Evolutionary conservation across 2,329 filamentous ascomycete species (phyloP), one percentile per base, ranked within the genome.

Genomic region (Cyanodermella asteris): DNA sequence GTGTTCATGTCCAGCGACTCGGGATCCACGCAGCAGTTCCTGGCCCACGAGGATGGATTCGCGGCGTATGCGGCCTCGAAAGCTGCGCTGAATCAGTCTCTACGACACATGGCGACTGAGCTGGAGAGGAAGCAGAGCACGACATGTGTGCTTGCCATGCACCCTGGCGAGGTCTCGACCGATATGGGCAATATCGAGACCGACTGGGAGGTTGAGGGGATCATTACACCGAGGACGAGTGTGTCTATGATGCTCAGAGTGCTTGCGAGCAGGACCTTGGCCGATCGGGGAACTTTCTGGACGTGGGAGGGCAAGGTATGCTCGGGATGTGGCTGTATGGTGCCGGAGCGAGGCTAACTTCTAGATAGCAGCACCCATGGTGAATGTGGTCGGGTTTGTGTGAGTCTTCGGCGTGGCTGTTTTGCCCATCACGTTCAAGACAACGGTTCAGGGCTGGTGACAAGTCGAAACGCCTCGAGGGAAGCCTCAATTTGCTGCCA

Each of bases 1-100:
- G 47, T 55, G 16, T 61, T 67, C 49, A 64, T 65, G 41, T 64
- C 61, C 7, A 59, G 54, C 11, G 62, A 66, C 37, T 62, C 56
- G 1, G 61, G 59, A 9, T 66, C 61, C 0, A 47, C 56, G 3
- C 41, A 47, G 6, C 40, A 45, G 5, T 65, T 66, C 29, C 52
- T 53, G 8, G 52, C 55, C n/a, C 53, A 56, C 36, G 60, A 66
- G 38, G 61, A 66, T 35, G 61, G 59, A 33, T 66, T 66, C 30
- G 61, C 56, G 1, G 62, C 61, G 7, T 67, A 66, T 36, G 53
- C 53, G 5, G 59, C 61, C 0, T 61, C 55, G 4, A 67, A 67
- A 38, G 55, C 59, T 2, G 62, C 62, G 0, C 36, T 68, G 27
- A 67, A 67, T 32, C 59, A 64, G 43, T 55, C 55, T 28, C 42